Evolutionary conservation across 164 flowering plant genomes (phyloP).

Genomic region (Vitis riparia): DNA sequence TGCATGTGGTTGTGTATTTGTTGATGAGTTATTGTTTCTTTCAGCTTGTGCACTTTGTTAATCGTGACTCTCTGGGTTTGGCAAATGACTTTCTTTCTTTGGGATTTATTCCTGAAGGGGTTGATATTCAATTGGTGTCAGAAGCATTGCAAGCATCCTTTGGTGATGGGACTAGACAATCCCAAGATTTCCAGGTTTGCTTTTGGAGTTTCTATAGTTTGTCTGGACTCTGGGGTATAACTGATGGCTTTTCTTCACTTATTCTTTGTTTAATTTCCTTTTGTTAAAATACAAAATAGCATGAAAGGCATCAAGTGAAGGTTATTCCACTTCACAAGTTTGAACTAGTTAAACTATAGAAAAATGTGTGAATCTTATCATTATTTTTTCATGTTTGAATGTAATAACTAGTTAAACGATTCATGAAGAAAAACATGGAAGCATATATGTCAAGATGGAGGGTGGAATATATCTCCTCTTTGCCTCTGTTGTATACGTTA

Average conservation of each 20-base stretch:
- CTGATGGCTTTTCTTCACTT: not conserved
- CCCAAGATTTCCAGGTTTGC: slow-evolving; percentile 89
- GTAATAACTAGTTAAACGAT: not conserved
- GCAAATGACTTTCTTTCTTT: slow-evolving; percentile 96
- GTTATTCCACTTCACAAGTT: not conserved
- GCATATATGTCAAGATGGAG: not conserved
- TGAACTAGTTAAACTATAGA: not conserved
- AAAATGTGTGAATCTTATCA: not conserved
- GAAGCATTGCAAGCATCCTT: slow-evolving; percentile 75
- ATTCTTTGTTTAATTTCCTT: not conserved
- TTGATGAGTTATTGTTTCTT: slow-evolving; percentile 28
- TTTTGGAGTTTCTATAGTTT: not conserved
- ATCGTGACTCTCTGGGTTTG: slow-evolving; percentile 90
- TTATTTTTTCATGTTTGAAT: not conserved
- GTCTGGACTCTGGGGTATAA: not conserved
- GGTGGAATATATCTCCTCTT: not conserved
- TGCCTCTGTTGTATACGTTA: not conserved
- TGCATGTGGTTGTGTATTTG: slow-evolving; percentile 3
- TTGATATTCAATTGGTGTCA: slow-evolving; percentile 62
- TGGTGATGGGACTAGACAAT: slow-evolving; percentile 59
- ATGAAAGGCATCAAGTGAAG: not conserved
- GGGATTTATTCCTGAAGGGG: slow-evolving; percentile 95
- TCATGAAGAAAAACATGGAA: not conserved
- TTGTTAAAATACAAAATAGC: not conserved
- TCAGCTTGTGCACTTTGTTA: slow-evolving; percentile 98